phyloP scores from a whole-genome alignment of 495 filamentous ascomycete genomes.

The Pseudevernia furfuracea region DNA sequence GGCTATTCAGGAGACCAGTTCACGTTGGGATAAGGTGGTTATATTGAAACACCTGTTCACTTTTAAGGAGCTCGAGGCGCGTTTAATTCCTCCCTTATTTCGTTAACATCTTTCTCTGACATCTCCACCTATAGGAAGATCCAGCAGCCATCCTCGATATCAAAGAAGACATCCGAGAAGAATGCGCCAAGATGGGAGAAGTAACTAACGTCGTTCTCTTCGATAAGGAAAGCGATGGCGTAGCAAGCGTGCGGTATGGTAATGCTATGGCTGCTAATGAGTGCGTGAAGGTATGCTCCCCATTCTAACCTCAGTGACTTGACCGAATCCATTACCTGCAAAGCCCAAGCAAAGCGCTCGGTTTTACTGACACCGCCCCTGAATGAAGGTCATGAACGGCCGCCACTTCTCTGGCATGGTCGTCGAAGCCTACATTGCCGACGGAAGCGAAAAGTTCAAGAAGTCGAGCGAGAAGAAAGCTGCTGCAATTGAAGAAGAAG shows the following conservation, averaged over 20 bases:
- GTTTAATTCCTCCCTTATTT: constrained; percentile 10
- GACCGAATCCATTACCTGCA: neutral
- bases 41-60: constrained; percentile 95
- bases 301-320: neutral
- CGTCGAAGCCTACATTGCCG: constrained; percentile 68
- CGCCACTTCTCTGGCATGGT: constrained; percentile 66
- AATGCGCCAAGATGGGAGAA: constrained; percentile 76
- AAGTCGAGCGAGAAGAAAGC: constrained; percentile 50
- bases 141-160: constrained; percentile 78
- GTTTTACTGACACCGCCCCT: neutral
- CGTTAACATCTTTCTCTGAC: too few relatives aligned
- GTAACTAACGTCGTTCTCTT: constrained; percentile 89
- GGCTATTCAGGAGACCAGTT: constrained; percentile 45
- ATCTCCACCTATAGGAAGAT: constrained; percentile 53
- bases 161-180: constrained; percentile 86
- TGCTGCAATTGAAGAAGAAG: constrained; percentile 39
- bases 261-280: constrained; percentile 60
- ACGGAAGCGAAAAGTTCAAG: constrained; percentile 69
- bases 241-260: constrained; percentile 74
- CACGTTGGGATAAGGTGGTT: constrained; percentile 68
- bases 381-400: constrained; percentile 62
- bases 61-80: constrained; percentile 63
- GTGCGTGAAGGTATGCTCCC: constrained; percentile 54
- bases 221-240: constrained; percentile 81
- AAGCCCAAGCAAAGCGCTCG: neutral